Base-by-base conservation (phyloP, 2,329 filamentous ascomycete genomes). In the Aspergillus pseudotamarii region DNA sequence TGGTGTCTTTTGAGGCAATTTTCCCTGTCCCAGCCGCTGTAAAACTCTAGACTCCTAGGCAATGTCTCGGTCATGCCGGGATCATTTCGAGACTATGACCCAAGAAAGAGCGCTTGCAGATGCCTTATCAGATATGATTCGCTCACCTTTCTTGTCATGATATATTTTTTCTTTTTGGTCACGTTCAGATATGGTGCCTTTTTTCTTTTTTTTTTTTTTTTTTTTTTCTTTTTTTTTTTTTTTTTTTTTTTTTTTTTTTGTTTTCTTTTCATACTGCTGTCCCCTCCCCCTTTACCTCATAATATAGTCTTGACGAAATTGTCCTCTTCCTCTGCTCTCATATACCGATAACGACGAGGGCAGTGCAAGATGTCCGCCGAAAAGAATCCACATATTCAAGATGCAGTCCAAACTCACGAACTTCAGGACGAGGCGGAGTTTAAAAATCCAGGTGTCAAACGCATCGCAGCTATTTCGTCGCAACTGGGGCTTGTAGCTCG, bases 391-490 rank as follows among this genome's bases (percentile, higher is more conserved):
- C 34, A 28, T 38, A 8, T 55, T 21, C 51, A 38, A 16, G 32
- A 55, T 23, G 32, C 11, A 6, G n/a, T 11, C 10, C 51, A 55
- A 23, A 0, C 21, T 26, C n/a, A 28, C 8, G 51, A 55, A 12
- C 21, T 21, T 16, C 51, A 54, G 16, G 10, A 26, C n/a, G 51
- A 55, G 6, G 19, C n/a, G 3, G 32, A 38, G 4, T 19, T 55
- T 16, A 61, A 28, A 14, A 81, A 78, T 19, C 79, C 85, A 6
- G 88, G 88, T 73, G 86, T 90, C 8, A 76, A 73, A n/a, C 84
- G 87, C 12, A 84, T 89, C 65, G 85, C 89, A 73, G 84, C 83
- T 34, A 78, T 89, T 54, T 77, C 83, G 8, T 75, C 80, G 10
- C 81, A 85, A 65, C 81, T 89, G 43, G 86, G 83, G 21, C 65